Evolutionary conservation across 2,329 filamentous ascomycete species (phyloP), one percentile per base, ranked within the genome.

Genomic region (Colletotrichum chrysophilum): DNA sequence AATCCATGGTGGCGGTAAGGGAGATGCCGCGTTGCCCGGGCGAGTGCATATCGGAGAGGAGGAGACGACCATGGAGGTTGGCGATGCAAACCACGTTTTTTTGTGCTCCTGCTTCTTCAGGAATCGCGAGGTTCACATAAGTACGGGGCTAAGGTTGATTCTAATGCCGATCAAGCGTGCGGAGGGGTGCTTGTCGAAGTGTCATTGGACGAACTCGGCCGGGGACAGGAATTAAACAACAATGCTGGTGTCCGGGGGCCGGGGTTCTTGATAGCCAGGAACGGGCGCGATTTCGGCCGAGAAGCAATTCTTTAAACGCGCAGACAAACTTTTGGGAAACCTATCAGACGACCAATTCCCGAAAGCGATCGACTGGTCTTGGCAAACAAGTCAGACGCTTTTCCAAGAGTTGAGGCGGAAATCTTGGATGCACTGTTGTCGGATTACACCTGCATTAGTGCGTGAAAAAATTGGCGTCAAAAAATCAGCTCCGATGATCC

Each of bases 381-480:
- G 6, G 55, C 64, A n/a, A 28, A 24, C 28, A 34, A 10, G 30
- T 62, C 38, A 34, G 43, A 64, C 43, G 38, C 12, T 24, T 56
- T 16, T 30, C 16, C 55, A 73, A 18, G 66, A 74, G n/a, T 32
- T 70, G 67, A 60, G 67, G 60, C 72, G 52, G 38, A 28, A 55
- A 71, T 14, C 13, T 13, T 24, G 9, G 43, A 43, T 32, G 55
- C 56, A 26, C 28, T 30, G 74, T 60, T 14, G 70, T 65, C 48
- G 48, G 43, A 74, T 68, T 76, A 65, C 70, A 76, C 74, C 64
- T 76, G 70, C 74, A 74, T 73, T 65, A 76, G 70, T 52, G 64
- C 56, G 61, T 18, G n/a, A 34, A 58, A 58, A 61, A 60, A 21
- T 21, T n/a, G 18, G 66, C 13, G 66, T n/a, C 2, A 30, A 36